Evolutionary conservation across 805 yeast genomes (phyloP), one percentile per base, ranked within the genome.

Genomic region (Metschnikowia picachoensis): DNA sequence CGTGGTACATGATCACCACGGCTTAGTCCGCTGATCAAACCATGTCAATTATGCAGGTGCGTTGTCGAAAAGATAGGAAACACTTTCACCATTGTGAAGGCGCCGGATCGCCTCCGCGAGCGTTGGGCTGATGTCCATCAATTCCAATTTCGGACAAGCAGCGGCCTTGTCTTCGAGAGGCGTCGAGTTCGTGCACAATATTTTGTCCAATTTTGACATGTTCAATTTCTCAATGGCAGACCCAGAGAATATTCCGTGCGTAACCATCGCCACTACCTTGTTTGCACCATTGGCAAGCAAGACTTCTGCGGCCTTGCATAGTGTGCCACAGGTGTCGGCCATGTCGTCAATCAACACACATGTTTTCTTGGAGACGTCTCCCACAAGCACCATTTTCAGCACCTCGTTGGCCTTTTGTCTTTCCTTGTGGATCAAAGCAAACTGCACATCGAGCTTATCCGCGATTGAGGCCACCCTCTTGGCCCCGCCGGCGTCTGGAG

Each of bases 401-500:
- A 92, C 96, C 69, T 92, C 98, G 62, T 92, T 92, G 40, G 98
- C 97, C 60, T 85, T 81, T 40, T 88, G 92, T 62, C 99, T 81
- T 72, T 92, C 99, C 66, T 92, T 92, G 71, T 92, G 99, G 59
- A 92, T 94, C 63, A 92, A 79, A 0, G 99, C 98, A 69, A 92
- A 92, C 64, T 86, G 89, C 57, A 92, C 77, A 59, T 94, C 98
- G 54, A 94, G 74, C 58, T 86, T 81, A 60, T 92, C 98, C 12
- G 98, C 98, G 42, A 92, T 72, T 5, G 91, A 83, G 2, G 98
- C 98, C 27, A 91, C 99, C 55, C 99, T 79, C 67, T 92, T 92
- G 44, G 98, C 98, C 49, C 99, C 99, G 58, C 99, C 99, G 3
- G 99, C 99, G 70, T 92, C 99, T 3, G 99, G 99, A 4, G 97